Percentiles rank a stretch among this genome's conserved stretches.
phyloP scores from a whole-genome alignment of 495 filamentous ascomycete genomes.

The Aspergillus carlsbadensis region DNA sequence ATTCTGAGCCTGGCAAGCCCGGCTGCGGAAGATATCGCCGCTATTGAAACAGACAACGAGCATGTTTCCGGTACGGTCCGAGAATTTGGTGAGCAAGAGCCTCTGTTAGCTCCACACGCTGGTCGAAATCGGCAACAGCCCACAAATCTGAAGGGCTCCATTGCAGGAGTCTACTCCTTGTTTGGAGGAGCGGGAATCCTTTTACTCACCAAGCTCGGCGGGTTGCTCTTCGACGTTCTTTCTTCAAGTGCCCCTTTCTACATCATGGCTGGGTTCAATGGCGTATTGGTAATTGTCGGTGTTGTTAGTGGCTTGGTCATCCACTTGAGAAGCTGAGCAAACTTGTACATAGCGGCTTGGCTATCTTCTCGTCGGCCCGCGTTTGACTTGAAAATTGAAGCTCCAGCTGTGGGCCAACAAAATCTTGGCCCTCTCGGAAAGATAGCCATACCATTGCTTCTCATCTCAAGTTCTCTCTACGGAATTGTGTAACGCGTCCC shows the following conservation, averaged over 20 bases:
- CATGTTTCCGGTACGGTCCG: slow-evolving; percentile 8
- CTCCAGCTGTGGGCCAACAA: not conserved
- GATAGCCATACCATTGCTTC: too few relatives aligned
- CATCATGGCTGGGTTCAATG: slow-evolving; percentile 89
- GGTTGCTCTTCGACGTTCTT: slow-evolving; percentile 71
- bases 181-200: slow-evolving; percentile 90
- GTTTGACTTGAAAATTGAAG: not conserved
- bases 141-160: slow-evolving; percentile 78
- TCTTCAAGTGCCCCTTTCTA: slow-evolving; percentile 80
- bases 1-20: slow-evolving; percentile 52
- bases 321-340: slow-evolving; percentile 4
- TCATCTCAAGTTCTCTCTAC: too few relatives aligned
- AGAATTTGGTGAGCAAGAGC: slow-evolving; percentile 31
- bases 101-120: slow-evolving; percentile 27
- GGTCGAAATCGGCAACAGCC: slow-evolving; percentile 29
- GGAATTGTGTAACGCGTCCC: too few relatives aligned
- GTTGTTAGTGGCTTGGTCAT: slow-evolving; percentile 36
- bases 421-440: too few relatives aligned
- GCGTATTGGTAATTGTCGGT: slow-evolving; percentile 58
- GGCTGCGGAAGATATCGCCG: not conserved
- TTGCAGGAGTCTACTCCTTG: slow-evolving; percentile 90
- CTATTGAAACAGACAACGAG: slow-evolving; percentile 4
- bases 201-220: slow-evolving; percentile 89
- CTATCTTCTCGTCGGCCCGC: not conserved
- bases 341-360: not conserved